Evolutionary conservation across 129 eudicot genomes (phyloP).

Genomic region (Artemisia annua): DNA sequence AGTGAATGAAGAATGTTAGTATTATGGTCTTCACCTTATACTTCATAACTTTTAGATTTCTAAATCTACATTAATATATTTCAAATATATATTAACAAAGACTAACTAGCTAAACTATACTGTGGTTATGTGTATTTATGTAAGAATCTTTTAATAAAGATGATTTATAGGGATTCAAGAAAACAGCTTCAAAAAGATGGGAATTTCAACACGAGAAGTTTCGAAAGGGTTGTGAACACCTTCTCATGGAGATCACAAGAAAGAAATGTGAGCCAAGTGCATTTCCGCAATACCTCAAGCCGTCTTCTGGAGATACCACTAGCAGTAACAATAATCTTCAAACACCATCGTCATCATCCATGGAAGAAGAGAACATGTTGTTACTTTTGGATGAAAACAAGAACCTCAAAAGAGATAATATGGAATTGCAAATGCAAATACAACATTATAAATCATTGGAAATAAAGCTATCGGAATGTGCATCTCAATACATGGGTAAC

Average conservation of each 20-base stretch:
- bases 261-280: slow-evolving; percentile 48
- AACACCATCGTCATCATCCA: slow-evolving; percentile 7
- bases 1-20: too few relatives aligned
- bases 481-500: slow-evolving; percentile 30
- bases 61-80: too few relatives aligned
- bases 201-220: slow-evolving; percentile 62
- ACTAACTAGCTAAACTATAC: too few relatives aligned
- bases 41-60: too few relatives aligned
- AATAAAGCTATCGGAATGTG: slow-evolving; percentile 34
- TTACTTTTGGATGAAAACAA: slow-evolving; percentile 48
- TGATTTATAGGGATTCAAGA: slow-evolving; percentile 43
- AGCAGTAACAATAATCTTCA: neutral
- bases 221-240: slow-evolving; percentile 39
- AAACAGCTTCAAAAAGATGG: slow-evolving; percentile 50
- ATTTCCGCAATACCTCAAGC: slow-evolving; percentile 40
- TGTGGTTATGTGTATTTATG: neutral
- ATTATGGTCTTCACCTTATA: too few relatives aligned
- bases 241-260: slow-evolving; percentile 39
- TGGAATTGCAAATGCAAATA: slow-evolving; percentile 45
- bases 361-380: slow-evolving; percentile 4
- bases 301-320: slow-evolving; percentile 23
- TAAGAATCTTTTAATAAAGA: neutral
- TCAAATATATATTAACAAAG: too few relatives aligned
- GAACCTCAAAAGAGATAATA: slow-evolving; percentile 36
- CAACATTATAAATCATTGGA: slow-evolving; percentile 45